Conservation (phyloP, 2,329 filamentous ascomycete genomes). For the Corinectria fuckeliana region DNA sequence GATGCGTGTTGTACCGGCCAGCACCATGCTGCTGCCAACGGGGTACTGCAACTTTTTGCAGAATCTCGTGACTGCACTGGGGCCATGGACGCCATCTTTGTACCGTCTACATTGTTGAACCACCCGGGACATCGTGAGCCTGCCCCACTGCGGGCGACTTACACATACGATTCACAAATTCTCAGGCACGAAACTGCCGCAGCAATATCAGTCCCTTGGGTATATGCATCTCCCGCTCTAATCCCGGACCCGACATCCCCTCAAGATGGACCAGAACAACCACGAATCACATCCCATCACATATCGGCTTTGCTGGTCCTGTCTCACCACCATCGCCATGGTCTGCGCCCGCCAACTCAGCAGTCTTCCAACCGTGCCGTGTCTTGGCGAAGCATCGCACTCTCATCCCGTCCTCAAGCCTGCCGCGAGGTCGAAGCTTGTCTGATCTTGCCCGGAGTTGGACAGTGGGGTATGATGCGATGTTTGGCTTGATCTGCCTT, state of each 20-base stretch:
- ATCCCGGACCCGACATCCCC: not conserved
- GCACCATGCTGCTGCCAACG: not conserved
- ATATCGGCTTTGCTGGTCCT: not conserved
- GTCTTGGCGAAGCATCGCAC: slow-evolving; percentile 4
- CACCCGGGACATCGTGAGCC: not conserved
- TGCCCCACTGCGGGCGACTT: not conserved
- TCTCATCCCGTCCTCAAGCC: not conserved
- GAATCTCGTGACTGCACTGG: not conserved
- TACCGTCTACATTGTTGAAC: not conserved
- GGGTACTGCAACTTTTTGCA: not conserved
- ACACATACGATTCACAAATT: no score
- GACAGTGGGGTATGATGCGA: slow-evolving; percentile 8
- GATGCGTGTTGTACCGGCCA: not conserved
- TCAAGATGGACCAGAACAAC: not conserved
- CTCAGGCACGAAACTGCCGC: not conserved
- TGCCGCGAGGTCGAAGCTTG: not conserved
- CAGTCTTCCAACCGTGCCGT: not conserved
- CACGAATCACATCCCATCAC: no score
- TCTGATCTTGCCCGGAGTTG: not conserved
- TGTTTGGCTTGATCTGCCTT: not conserved
- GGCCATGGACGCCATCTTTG: not conserved
- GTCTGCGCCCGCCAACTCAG: not conserved
- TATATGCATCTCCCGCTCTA: not conserved
- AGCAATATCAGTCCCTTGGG: not conserved
- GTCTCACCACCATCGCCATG: not conserved